Percentiles rank a stretch among this genome's conserved stretches.
phyloP scores from a whole-genome alignment of 495 filamentous ascomycete species.

The Penicillium malachiteum region DNA sequence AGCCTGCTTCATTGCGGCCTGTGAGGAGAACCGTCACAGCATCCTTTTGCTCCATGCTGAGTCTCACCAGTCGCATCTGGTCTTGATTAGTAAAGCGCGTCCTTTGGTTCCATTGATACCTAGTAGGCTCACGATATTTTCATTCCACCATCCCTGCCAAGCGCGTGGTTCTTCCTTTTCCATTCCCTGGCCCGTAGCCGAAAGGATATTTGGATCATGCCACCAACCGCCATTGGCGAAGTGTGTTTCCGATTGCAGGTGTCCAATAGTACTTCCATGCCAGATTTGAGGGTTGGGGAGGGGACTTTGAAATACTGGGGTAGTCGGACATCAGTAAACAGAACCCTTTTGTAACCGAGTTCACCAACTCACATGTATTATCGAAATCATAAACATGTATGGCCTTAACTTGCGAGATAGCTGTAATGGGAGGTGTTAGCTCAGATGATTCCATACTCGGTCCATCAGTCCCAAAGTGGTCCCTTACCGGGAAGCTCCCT shows the following conservation, averaged over 20 bases:
- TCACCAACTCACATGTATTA: slow-evolving; percentile 71
- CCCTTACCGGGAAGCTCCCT: slow-evolving; percentile 64
- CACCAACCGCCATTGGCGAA: slow-evolving; percentile 94
- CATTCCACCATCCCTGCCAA: slow-evolving; percentile 98
- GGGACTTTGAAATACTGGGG: slow-evolving; percentile 81
- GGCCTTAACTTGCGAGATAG: slow-evolving; percentile 64
- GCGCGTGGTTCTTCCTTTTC: slow-evolving; percentile 78
- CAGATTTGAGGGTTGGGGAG: slow-evolving; percentile 88
- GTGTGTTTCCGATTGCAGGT: slow-evolving; percentile 68
- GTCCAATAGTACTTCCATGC: slow-evolving; percentile 71
- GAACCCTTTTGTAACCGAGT: background rate
- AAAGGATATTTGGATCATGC: slow-evolving; percentile 86
- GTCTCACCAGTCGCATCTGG: slow-evolving; percentile 70
- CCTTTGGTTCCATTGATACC: background rate
- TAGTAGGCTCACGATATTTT: slow-evolving; percentile 63
- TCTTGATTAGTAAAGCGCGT: slow-evolving; percentile 27
- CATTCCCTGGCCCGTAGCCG: slow-evolving; percentile 79
- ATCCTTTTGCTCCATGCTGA: slow-evolving; percentile 86
- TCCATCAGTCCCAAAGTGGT: background rate
- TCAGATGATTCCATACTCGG: too few relatives aligned
- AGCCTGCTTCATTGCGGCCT: slow-evolving; percentile 75
- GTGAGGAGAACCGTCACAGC: slow-evolving; percentile 85
- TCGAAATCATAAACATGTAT: slow-evolving; percentile 99
- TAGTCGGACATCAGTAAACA: slow-evolving; percentile 11
- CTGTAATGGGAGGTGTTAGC: slow-evolving; percentile 28